Base-by-base conservation (phyloP, 2,329 filamentous ascomycete species). In the Raffaelea deltoideospora region DNA sequence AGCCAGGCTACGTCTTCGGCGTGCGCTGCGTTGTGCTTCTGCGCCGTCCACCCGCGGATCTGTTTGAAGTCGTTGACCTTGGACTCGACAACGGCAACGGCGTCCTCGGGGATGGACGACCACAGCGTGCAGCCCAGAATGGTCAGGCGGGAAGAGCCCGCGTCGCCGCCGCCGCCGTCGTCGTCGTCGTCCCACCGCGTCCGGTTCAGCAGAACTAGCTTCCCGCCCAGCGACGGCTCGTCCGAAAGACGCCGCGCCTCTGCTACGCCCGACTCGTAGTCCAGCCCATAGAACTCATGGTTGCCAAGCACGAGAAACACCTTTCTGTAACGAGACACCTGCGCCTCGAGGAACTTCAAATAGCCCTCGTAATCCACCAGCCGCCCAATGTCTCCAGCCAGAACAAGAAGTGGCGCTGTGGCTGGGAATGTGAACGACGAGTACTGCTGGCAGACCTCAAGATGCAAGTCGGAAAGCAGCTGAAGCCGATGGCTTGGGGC, bases 61-160 rank as follows among this genome's bases (percentile, higher is more conserved):
- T 60, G 58, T 20, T 60, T 53, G 36, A 72, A 76, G 48, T 77
- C 72, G 17, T 59, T 61, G 10, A 75, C 54, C 40, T 56, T 64
- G 24, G 50, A 49, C 20, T 52, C 33, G 13, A 76, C 62, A 5
- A 59, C 46, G 0, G 50, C 48, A 10, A 45, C 51, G 5, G 55
- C 53, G 5, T 58, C 50, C 0, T 55, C 42, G 0, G 64, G 55
- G 6, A 77, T 58, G 0, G 51, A 43, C 2, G 69, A 72, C 65
- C 70, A 74, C 0, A 77, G 55, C 2, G 69, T 72, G 43, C 67
- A 74, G 6, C 72, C 72, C 2, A 76, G 50, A 3, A 76, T 50
- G 3, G 61, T 67, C n/a, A 72, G 34, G 11, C n/a, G 20, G 1
- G 33, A 18, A 18, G 15, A 9, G 31, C 8, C 35, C 33, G 11